Conservation (phyloP, 768 basidiomycete species). For the Roridomyces roridus region DNA sequence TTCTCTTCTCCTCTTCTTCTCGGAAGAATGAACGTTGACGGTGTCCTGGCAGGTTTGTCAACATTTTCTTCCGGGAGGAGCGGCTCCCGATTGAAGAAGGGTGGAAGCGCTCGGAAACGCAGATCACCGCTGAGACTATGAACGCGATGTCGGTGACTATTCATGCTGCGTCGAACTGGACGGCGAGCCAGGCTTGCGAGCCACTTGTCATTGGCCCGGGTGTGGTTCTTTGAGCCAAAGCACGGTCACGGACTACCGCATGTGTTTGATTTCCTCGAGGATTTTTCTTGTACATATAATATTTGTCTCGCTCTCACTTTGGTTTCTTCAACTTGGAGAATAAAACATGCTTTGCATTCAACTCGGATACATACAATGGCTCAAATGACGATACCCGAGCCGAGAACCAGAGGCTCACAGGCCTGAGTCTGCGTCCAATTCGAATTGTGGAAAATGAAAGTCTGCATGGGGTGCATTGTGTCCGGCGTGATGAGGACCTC, state of each 20-base stretch:
- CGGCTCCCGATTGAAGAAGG: conserved; percentile 24
- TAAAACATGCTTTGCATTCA: no score
- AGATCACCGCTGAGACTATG: conserved; percentile 3
- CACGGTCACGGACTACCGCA: no score
- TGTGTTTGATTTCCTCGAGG: no score
- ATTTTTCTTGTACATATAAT: no score
- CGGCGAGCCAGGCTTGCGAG: conserved; percentile 3
- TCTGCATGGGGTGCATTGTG: not conserved
- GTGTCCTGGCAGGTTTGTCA: conserved; percentile 18
- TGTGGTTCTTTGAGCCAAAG: no score
- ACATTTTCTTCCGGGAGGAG: conserved; percentile 27
- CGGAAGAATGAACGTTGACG: no score
- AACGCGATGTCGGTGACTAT: not conserved
- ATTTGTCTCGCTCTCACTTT: no score
- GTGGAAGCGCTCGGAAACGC: conserved; percentile 15
- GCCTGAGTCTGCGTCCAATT: conserved; percentile 12
- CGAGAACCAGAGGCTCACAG: conserved; percentile 8
- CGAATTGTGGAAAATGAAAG: not conserved
- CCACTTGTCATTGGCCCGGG: conserved; percentile 2
- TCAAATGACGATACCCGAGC: no score
- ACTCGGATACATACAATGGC: no score
- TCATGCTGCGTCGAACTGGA: conserved; percentile 9
- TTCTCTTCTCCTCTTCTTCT: not conserved
- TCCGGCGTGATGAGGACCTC: conserved; percentile 4
- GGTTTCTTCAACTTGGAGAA: no score